Base-by-base conservation (phyloP, 169 alveolate genomes). In the Eimeria sp. region DNA sequence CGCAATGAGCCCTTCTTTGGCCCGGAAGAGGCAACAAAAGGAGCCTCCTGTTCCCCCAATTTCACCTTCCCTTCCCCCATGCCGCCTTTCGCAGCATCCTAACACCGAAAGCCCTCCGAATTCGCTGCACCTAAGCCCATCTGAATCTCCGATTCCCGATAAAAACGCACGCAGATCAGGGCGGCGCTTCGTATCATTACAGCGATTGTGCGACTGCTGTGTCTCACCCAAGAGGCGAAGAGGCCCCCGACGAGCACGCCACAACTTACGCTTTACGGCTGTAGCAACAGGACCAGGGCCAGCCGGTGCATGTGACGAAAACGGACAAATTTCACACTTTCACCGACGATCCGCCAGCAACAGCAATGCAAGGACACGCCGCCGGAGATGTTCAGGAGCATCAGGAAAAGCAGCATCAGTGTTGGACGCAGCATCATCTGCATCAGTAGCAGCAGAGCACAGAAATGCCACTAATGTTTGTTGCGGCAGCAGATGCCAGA, bases 191-290 rank as follows among this genome's bases (percentile, higher is more conserved):
- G 75, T 76, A 83, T 27, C 91, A 30, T n/a, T 57, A 57, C 91
- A 83, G 47, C 91, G 75, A 51, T 57, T 54, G 11, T 83, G 91
- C 57, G 91, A 83, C 91, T 83, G 91, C 73, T 86, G 93, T 27
- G 65, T 58, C 54, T 58, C 93, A 25, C 78, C 93, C 58, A 63
- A 86, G 30, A 14, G 82, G 40, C 78, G 82, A n/a, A 58, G 65
- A 63, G 72, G 83, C 72, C 93, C 78, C 83, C 7, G 93, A 30
- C 58, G 93, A 86, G 34, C 93, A 2, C 93, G 93, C 5, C 93
- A 61, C 43, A 49, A 49, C 93, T 20, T 43, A 40, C 61, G 82
- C 83, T 43, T 63, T 18, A 63, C 78, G 18, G 22, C 80, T 40
- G 83, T 34, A 43, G 93, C 91, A 54, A 40, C 91, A 57, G 73